Conservation (phyloP, 2,329 filamentous ascomycete species). For the Diplocarpon rosae region DNA sequence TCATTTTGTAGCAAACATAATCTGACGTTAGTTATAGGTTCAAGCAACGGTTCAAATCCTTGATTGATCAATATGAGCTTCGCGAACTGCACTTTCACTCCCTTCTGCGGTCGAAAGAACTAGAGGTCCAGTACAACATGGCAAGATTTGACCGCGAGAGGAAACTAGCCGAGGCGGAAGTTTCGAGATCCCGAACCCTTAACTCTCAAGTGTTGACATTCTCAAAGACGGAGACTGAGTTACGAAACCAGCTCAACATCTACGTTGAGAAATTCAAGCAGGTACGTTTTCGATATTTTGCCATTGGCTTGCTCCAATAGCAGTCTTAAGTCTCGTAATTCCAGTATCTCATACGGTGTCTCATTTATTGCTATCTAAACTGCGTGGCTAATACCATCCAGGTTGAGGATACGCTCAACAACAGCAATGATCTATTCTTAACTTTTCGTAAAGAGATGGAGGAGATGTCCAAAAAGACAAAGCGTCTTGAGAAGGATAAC, state of each 20-base stretch:
- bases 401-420: slow-evolving; percentile 98
- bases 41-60: slow-evolving; percentile 81
- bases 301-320: neutral
- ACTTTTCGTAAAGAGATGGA: slow-evolving; percentile 99
- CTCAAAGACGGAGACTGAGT: slow-evolving; percentile 87
- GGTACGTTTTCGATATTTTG: slow-evolving; percentile 44
- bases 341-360: neutral
- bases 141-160: slow-evolving; percentile 83
- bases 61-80: slow-evolving; percentile 93
- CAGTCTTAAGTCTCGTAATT: neutral
- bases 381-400: slow-evolving; percentile 40
- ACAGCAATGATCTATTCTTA: slow-evolving; percentile 93
- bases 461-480: slow-evolving; percentile 99
- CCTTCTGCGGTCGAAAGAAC: slow-evolving; percentile 83
- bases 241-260: slow-evolving; percentile 90
- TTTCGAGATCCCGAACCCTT: slow-evolving; percentile 68
- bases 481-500: slow-evolving; percentile 93
- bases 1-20: neutral
- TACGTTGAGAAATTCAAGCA: slow-evolving; percentile 99
- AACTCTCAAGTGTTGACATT: slow-evolving; percentile 91
- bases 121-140: slow-evolving; percentile 87
- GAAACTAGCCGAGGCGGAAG: slow-evolving; percentile 75
- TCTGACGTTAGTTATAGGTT: slow-evolving; percentile 48
- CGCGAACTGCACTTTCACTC: slow-evolving; percentile 91
- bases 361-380: slow-evolving; percentile 6